Percentiles rank a stretch among this genome's conserved stretches.
Evolutionary conservation across 768 basidiomycete genomes (phyloP).

Genomic region (Calocybe gangraenosa): DNA sequence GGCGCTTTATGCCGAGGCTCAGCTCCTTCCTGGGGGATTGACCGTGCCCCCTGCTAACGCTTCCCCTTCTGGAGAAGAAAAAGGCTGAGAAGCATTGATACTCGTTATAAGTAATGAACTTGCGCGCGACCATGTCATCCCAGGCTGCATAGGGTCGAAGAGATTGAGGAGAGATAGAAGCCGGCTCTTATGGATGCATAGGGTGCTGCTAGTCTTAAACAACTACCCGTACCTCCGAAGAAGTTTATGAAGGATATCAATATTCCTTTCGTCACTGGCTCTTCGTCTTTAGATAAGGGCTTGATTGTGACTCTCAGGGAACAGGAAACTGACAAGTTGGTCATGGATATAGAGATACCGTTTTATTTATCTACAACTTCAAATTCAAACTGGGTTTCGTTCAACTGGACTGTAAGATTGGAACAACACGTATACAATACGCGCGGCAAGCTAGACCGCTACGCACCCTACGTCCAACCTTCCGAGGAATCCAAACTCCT

Average conservation of each 20-base stretch:
- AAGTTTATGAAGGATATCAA: constrained; percentile 80
- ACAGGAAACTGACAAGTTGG: constrained; percentile 92
- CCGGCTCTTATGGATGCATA: constrained; percentile 66
- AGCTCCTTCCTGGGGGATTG: too few species aligned
- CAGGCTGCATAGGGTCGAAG: too few species aligned
- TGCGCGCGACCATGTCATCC: too few species aligned
- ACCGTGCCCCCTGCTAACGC: too few species aligned
- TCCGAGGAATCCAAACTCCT: too few species aligned
- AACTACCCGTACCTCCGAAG: constrained; percentile 55
- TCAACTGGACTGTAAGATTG: constrained; percentile 88
- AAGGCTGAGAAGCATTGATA: too few species aligned
- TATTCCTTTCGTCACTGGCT: constrained; percentile 64
- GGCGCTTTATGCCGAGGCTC: too few species aligned
- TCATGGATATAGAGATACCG: constrained; percentile 94
- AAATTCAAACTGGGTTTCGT: background rate
- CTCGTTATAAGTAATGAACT: too few species aligned
- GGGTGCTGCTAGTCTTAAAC: too few species aligned
- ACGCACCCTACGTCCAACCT: constrained; percentile 67
- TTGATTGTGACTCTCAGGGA: constrained; percentile 67
- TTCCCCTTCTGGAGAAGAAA: too few species aligned
- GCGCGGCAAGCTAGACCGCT: constrained; percentile 88
- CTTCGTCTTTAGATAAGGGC: constrained; percentile 60
- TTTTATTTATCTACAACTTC: constrained; percentile 9
- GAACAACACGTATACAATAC: constrained; percentile 99
- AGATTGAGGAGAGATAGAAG: constrained; percentile 76